These are phyloP conservation scores for Penicillium decumbens DNA, from an alignment of 2,329 filamentous ascomycete genomes.

Conservation along the genomic window DNA sequence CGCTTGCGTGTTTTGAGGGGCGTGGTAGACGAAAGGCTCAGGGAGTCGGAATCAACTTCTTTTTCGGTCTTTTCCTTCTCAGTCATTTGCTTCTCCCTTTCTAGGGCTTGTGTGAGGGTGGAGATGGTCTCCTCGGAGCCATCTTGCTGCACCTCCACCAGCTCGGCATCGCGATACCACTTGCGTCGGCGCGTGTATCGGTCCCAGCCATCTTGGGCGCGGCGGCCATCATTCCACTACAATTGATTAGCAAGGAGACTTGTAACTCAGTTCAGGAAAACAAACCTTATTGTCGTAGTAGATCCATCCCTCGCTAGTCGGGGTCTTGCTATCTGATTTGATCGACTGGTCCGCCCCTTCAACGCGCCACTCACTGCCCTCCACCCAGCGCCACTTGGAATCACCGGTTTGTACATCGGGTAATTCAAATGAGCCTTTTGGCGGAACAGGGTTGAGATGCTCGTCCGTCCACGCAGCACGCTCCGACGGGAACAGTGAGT, in stretches of 20 bases:
- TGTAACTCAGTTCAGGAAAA: not conserved
- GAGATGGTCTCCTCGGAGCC: constrained; percentile 42
- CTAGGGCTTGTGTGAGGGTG: constrained; percentile 27
- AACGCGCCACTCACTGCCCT: constrained; percentile 79
- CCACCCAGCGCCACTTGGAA: constrained; percentile 73
- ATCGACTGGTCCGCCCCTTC: constrained; percentile 56
- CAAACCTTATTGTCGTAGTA: constrained; percentile 95
- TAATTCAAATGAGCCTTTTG: constrained; percentile 67
- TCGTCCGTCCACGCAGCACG: constrained; percentile 92
- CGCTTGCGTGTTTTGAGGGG: constrained; percentile 31
- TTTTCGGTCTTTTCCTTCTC: constrained; percentile 22
- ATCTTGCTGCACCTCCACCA: constrained; percentile 64
- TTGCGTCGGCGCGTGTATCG: constrained; percentile 89
- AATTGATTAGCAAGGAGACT: constrained; percentile 3
- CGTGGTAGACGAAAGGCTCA: constrained; percentile 27
- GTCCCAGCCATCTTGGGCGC: constrained; percentile 85
- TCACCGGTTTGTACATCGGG: constrained; percentile 62
- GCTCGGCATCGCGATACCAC: constrained; percentile 94
- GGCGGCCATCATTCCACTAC: constrained; percentile 83
- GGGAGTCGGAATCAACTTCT: constrained; percentile 25
- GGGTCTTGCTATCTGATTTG: constrained; percentile 37
- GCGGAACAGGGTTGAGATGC: constrained; percentile 73
- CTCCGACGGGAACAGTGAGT: constrained; percentile 84
- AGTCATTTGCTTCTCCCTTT: constrained; percentile 22
- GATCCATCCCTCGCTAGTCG: constrained; percentile 76